A percentile compares a stretch with the other conserved stretches of the same genome.
Evolutionary conservation across 306 rosid species (phyloP).

Genomic region (Mimosa bimucronata): DNA sequence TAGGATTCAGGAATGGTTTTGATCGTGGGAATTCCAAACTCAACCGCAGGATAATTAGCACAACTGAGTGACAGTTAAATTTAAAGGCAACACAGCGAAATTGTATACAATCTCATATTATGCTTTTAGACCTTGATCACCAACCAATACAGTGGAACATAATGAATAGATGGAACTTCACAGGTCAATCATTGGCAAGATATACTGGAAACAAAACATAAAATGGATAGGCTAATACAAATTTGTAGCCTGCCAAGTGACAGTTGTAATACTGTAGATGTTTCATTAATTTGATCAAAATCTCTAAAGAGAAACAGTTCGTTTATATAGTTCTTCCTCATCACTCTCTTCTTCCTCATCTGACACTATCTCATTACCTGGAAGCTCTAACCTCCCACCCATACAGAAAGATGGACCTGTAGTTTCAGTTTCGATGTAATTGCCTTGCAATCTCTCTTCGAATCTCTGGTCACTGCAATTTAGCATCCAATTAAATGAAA

Average conservation of each 20-base stretch:
- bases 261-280: conserved; percentile 14
- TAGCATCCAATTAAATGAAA: conserved; percentile 84
- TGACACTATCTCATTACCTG: conserved; percentile 67
- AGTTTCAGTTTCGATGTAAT: conserved; percentile 78
- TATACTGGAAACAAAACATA: neutral
- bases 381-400: conserved; percentile 91
- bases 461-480: conserved; percentile 93
- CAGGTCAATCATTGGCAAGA: neutral
- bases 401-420: conserved; percentile 70
- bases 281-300: conserved; percentile 29
- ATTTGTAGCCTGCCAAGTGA: conserved; percentile 13
- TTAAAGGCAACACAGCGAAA: neutral
- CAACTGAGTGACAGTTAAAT: neutral
- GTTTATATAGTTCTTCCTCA: conserved; percentile 73
- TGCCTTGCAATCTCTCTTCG: conserved; percentile 89
- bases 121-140: conserved; percentile 1
- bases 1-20: neutral
- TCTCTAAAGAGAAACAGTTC: conserved; percentile 68
- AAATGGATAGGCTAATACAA: neutral
- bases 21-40: neutral
- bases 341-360: conserved; percentile 86
- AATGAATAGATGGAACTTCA: neutral
- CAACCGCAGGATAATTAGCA: neutral
- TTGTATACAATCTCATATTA: neutral
- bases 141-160: neutral